phyloP scores from a whole-genome alignment of 257 asterid genomes.

The Cruciata laevipes region DNA sequence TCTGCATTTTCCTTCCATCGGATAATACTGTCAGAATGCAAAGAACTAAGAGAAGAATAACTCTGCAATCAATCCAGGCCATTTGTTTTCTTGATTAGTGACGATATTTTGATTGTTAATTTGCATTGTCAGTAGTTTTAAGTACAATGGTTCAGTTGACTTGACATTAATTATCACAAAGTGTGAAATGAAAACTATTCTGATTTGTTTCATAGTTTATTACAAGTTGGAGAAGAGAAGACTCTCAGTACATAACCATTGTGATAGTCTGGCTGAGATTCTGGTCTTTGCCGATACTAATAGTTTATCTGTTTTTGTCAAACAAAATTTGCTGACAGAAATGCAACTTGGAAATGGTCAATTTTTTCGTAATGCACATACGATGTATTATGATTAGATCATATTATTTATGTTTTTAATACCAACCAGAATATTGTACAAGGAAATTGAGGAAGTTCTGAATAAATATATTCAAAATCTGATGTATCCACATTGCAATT shows the following conservation, averaged over 20 bases:
- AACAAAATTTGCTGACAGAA: not conserved
- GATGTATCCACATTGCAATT: no score
- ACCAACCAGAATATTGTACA: no score
- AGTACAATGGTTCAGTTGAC: not conserved
- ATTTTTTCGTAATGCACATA: no score
- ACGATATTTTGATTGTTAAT: not conserved
- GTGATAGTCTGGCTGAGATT: not conserved
- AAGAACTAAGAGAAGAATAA: not conserved
- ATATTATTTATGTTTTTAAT: no score
- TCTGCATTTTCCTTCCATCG: not conserved
- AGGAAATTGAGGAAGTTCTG: no score
- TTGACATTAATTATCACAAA: not conserved
- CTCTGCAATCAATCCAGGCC: not conserved
- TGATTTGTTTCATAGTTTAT: not conserved
- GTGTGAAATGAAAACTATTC: not conserved
- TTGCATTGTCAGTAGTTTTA: not conserved
- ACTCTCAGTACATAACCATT: not conserved
- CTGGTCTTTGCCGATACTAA: not conserved
- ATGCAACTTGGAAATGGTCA: not conserved
- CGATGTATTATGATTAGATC: no score
- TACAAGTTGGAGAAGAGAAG: not conserved
- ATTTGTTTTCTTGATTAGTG: not conserved
- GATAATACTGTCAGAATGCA: not conserved
- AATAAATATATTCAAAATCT: no score
- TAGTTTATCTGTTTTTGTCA: not conserved